A percentile compares a stretch with the other conserved stretches of the same genome.
These are phyloP conservation scores for Pichia cabralensis DNA, from an alignment of 805 yeast genomes.

Conservation along the genomic window DNA sequence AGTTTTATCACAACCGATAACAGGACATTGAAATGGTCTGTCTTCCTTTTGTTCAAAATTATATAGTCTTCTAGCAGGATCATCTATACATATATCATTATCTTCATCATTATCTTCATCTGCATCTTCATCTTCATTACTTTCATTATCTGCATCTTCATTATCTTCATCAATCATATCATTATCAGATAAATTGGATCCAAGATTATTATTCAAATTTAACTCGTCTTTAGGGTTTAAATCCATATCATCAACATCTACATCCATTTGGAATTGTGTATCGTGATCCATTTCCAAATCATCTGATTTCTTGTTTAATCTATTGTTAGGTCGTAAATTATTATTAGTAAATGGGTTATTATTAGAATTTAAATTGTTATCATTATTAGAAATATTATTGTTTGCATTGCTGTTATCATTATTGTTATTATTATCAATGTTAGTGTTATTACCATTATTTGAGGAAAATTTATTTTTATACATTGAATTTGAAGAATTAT, in stretches of 20 bases:
- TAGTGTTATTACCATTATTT: background rate
- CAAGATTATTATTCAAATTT: background rate
- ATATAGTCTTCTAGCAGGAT: conserved; percentile 90
- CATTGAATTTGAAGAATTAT: background rate
- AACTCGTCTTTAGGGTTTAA: too few relatives aligned
- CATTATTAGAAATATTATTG: conserved; percentile 1
- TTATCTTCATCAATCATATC: conserved; percentile 11
- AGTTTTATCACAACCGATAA: conserved; percentile 94
- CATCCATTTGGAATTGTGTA: conserved; percentile 28
- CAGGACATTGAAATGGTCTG: conserved; percentile 95
- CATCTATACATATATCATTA: conserved; percentile 75
- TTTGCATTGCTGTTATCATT: background rate
- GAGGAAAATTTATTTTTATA: background rate
- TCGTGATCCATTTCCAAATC: conserved; percentile 9
- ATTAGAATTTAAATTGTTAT: conserved; percentile 5
- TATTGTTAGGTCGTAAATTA: background rate
- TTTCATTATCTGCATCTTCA: conserved; percentile 15
- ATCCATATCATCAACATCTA: conserved; percentile 19
- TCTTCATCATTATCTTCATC: conserved; percentile 21
- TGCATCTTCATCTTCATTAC: conserved; percentile 11
- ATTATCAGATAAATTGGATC: background rate
- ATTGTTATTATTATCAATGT: conserved; percentile 9
- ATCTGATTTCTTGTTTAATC: too few relatives aligned
- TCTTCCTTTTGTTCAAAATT: conserved; percentile 88
- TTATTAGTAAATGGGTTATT: conserved; percentile 11